A percentile compares a stretch with the other conserved stretches of the same genome.
phyloP scores from a whole-genome alignment of 2,329 filamentous ascomycete genomes.

The Metarhizium sp. region DNA sequence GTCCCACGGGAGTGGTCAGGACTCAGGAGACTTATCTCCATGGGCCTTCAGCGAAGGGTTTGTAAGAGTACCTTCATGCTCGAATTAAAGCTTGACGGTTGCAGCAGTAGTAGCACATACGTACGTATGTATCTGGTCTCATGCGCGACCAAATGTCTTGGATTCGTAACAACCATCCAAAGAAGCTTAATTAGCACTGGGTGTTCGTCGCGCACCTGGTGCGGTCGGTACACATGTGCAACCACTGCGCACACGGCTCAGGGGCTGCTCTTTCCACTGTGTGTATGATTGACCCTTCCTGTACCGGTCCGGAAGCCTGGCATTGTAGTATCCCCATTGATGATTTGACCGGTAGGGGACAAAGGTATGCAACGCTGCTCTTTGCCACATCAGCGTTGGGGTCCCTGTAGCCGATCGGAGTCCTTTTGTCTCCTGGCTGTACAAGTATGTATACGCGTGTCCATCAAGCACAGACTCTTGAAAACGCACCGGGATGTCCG shows the following conservation, averaged over 20 bases:
- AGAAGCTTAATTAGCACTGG: not conserved
- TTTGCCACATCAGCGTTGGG: not conserved
- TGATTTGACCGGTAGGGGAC: not conserved
- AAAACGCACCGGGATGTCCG: not conserved
- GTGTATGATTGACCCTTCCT: not conserved
- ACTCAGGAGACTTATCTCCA: not conserved
- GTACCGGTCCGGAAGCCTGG: not conserved
- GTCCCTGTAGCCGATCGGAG: not conserved
- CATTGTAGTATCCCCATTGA: not conserved
- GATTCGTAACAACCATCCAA: not conserved
- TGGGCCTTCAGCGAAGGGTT: too few species aligned
- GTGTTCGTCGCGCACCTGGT: not conserved
- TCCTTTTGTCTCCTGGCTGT: not conserved
- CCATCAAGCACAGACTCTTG: not conserved
- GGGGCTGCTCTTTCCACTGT: not conserved
- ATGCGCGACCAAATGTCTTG: not conserved
- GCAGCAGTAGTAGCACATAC: too few species aligned
- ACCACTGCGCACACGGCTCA: not conserved
- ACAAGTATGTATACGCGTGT: not conserved
- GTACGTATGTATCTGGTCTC: not conserved
- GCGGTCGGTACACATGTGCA: not conserved
- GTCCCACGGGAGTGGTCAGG: not conserved
- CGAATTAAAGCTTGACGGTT: conserved; percentile 2
- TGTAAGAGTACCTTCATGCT: not conserved
- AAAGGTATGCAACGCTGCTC: not conserved